Percentiles rank a stretch among this genome's conserved stretches.
Evolutionary conservation across 1,284 basidiomycete genomes (phyloP).

Genomic region (Tremellales sp.): DNA sequence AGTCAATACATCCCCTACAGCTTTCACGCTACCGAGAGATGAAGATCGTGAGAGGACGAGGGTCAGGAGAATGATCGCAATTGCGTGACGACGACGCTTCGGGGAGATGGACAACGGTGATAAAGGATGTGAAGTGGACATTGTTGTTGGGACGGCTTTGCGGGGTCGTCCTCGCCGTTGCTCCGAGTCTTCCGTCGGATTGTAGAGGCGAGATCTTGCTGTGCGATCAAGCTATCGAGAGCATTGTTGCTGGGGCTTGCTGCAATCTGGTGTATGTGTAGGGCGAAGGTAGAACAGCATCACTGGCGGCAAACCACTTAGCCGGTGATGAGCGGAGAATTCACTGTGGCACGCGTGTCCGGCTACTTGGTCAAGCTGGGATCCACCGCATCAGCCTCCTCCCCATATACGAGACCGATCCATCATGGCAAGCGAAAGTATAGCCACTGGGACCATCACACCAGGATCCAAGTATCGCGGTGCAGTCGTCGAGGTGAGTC

Average conservation of each 20-base stretch:
- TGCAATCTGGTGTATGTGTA: too few species aligned
- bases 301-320: too few species aligned
- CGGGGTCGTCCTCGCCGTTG: too few species aligned
- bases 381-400: neutral
- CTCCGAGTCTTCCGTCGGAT: too few species aligned
- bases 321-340: too few species aligned
- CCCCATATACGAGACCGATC: neutral
- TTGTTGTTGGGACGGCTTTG: too few species aligned
- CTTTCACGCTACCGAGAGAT: constrained; percentile 3
- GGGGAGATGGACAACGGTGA: constrained; percentile 1
- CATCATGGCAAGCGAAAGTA: constrained; percentile 37
- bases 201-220: too few species aligned
- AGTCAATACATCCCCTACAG: constrained; percentile 10
- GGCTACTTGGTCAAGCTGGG: neutral
- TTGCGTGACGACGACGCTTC: constrained; percentile 14
- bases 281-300: too few species aligned
- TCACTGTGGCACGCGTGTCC: too few species aligned
- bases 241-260: too few species aligned
- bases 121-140: neutral
- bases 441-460: constrained; percentile 31
- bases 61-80: constrained; percentile 18
- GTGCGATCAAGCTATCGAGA: too few species aligned
- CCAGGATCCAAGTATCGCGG: constrained; percentile 64
- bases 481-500: constrained; percentile 61
- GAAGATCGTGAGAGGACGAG: constrained; percentile 18